These are phyloP conservation scores for Malassezia psittaci DNA, from an alignment of 1,284 basidiomycete genomes.

Conservation along the genomic window DNA sequence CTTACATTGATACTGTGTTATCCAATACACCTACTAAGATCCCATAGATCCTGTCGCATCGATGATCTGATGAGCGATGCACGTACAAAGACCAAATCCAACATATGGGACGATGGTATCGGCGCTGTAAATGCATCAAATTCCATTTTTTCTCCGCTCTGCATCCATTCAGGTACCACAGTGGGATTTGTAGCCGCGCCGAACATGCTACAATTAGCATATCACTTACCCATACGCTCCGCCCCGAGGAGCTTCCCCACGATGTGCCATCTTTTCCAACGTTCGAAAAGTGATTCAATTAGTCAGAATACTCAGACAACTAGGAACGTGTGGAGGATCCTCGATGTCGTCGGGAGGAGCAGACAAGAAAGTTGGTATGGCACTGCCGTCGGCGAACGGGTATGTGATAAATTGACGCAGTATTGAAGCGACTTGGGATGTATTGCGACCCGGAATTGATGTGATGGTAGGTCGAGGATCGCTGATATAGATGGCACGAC, in stretches of 20 bases:
- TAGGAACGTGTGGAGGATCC: conserved; percentile 2
- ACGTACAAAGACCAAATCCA: conserved; percentile 43
- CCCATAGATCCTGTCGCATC: conserved; percentile 48
- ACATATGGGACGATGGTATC: conserved; percentile 13
- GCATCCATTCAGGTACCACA: conserved; percentile 18
- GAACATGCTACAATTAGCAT: conserved; percentile 26
- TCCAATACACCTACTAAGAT: conserved; percentile 23
- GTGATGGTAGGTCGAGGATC: conserved; percentile 24
- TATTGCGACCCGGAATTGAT: conserved; percentile 69
- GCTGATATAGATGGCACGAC: conserved; percentile 34
- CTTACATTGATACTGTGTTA: conserved; percentile 7
- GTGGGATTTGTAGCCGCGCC: conserved; percentile 30
- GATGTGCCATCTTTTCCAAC: neutral
- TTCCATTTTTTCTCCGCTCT: neutral
- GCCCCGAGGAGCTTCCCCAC: neutral
- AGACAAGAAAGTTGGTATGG: neutral
- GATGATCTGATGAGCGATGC: conserved; percentile 18
- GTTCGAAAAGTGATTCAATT: neutral
- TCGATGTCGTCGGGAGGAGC: conserved; percentile 7
- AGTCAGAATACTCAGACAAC: neutral
- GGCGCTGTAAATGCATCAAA: neutral
- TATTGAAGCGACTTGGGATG: conserved; percentile 74
- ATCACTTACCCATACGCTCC: conserved; percentile 7
- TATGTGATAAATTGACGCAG: conserved; percentile 10
- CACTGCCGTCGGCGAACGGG: conserved; percentile 14